These are phyloP conservation scores for Penicillium manginii DNA, from an alignment of 495 filamentous ascomycete species.

Conservation along the genomic window DNA sequence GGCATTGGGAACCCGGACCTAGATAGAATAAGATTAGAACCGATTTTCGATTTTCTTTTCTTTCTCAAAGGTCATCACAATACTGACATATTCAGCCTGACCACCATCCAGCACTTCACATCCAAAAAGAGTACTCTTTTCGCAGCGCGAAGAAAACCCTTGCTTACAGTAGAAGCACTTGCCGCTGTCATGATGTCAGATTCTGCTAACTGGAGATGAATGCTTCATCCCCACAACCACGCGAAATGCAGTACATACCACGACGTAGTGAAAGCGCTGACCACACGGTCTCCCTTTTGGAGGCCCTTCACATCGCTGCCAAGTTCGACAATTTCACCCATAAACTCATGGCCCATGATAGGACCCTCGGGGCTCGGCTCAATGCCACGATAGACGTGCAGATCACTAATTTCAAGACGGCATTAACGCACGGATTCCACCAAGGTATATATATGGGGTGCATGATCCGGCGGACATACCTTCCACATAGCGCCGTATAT, in stretches of 20 bases:
- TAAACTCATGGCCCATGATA: conserved; percentile 78
- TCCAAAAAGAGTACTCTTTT: conserved; percentile 76
- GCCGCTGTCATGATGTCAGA: conserved; percentile 51
- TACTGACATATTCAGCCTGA: conserved; percentile 79
- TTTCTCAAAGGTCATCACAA: not conserved
- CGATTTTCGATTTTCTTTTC: not conserved
- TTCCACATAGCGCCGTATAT: conserved; percentile 88
- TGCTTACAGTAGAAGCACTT: conserved; percentile 90
- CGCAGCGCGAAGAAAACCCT: conserved; percentile 82
- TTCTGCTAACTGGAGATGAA: not conserved
- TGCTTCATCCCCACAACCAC: not conserved
- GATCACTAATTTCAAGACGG: conserved; percentile 60
- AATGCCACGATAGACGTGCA: conserved; percentile 88
- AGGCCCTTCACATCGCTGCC: conserved; percentile 71
- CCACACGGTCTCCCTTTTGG: conserved; percentile 75
- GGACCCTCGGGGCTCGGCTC: conserved; percentile 66
- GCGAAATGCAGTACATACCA: conserved; percentile 59
- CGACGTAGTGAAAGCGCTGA: conserved; percentile 84
- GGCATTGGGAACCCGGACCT: conserved; percentile 80
- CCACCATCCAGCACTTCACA: conserved; percentile 75
- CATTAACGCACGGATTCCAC: not conserved
- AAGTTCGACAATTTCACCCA: conserved; percentile 70
- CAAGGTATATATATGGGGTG: not conserved
- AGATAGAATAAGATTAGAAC: not conserved
- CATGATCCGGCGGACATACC: conserved; percentile 55